phyloP scores from a whole-genome alignment of 2,329 filamentous ascomycete genomes.

The Chrysosporium keratinophilum region DNA sequence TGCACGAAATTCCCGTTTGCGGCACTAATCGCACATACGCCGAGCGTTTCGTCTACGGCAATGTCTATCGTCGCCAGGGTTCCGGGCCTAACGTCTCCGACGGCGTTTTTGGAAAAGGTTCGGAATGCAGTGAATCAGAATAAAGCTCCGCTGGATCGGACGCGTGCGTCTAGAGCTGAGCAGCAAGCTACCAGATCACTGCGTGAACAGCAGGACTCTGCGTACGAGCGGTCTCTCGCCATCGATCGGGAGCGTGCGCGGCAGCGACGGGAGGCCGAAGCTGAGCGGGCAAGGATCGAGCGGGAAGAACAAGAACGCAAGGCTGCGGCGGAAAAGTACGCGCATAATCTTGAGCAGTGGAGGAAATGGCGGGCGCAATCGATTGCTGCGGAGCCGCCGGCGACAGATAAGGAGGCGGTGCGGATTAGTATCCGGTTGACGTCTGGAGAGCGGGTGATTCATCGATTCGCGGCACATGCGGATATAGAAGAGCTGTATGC shows the following conservation, averaged over 20 bases:
- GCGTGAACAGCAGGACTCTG: constrained; percentile 79
- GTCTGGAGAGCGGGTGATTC: constrained; percentile 63
- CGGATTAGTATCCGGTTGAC: constrained; percentile 55
- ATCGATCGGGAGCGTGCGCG: constrained; percentile 76
- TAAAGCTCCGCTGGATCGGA: constrained; percentile 60
- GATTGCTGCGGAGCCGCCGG: constrained; percentile 57
- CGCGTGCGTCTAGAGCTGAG: constrained; percentile 65
- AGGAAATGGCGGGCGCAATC: constrained; percentile 62
- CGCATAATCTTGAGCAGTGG: constrained; percentile 58
- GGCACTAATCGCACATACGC: constrained; percentile 75
- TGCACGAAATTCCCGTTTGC: constrained; percentile 91
- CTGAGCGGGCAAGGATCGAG: constrained; percentile 50
- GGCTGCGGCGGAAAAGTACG: constrained; percentile 49
- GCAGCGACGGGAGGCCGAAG: constrained; percentile 64
- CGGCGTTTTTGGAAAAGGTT: constrained; percentile 66
- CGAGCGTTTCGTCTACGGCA: constrained; percentile 67
- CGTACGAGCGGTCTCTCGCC: constrained; percentile 85
- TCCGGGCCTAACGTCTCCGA: constrained; percentile 57
- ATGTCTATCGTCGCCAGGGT: constrained; percentile 85
- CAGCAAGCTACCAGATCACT: constrained; percentile 72
- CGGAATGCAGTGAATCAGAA: constrained; percentile 64
- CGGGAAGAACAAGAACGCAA: constrained; percentile 56
- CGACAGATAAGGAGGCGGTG: constrained; percentile 57
- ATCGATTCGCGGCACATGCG: constrained; percentile 60
- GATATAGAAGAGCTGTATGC: constrained; percentile 84